Percentiles rank a stretch among this genome's conserved stretches.
phyloP scores from a whole-genome alignment of 2,329 filamentous ascomycete genomes.

The Xylariaceae sp. region DNA sequence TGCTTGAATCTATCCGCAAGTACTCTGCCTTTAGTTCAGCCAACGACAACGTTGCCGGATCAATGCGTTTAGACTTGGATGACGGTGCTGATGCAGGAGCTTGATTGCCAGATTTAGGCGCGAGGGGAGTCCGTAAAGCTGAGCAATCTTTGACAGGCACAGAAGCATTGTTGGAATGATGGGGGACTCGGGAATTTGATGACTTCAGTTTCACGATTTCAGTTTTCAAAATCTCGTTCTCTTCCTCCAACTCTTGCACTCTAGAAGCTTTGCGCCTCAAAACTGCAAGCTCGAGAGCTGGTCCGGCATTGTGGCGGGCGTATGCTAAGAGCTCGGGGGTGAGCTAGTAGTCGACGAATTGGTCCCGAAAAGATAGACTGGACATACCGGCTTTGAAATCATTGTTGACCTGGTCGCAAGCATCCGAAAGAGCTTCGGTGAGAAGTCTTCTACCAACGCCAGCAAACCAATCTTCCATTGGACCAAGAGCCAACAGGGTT shows the following conservation, averaged over 20 bases:
- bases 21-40: slow-evolving; percentile 33
- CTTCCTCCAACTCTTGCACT: slow-evolving; percentile 38
- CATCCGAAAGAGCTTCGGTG: slow-evolving; percentile 26
- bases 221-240: slow-evolving; percentile 41
- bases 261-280: slow-evolving; percentile 32
- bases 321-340: slow-evolving; percentile 12
- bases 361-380: neutral
- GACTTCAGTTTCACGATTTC: slow-evolving; percentile 35
- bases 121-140: slow-evolving; percentile 25
- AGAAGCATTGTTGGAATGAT: neutral
- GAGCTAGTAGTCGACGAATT: neutral
- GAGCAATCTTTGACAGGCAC: slow-evolving; percentile 4
- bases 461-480: slow-evolving; percentile 33
- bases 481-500: neutral
- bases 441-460: slow-evolving; percentile 28
- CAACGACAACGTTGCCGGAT: slow-evolving; percentile 17
- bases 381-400: slow-evolving; percentile 27
- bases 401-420: slow-evolving; percentile 25
- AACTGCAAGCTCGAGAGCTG: slow-evolving; percentile 35
- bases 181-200: slow-evolving; percentile 12
- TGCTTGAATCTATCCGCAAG: slow-evolving; percentile 38
- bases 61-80: slow-evolving; percentile 12
- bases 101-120: slow-evolving; percentile 25
- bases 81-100: slow-evolving; percentile 15
- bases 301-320: slow-evolving; percentile 22